A percentile compares a stretch with the other conserved stretches of the same genome.
These are phyloP conservation scores for Persicaria tinctoria DNA, from an alignment of 148 eudicot species.

Conservation along the genomic window DNA sequence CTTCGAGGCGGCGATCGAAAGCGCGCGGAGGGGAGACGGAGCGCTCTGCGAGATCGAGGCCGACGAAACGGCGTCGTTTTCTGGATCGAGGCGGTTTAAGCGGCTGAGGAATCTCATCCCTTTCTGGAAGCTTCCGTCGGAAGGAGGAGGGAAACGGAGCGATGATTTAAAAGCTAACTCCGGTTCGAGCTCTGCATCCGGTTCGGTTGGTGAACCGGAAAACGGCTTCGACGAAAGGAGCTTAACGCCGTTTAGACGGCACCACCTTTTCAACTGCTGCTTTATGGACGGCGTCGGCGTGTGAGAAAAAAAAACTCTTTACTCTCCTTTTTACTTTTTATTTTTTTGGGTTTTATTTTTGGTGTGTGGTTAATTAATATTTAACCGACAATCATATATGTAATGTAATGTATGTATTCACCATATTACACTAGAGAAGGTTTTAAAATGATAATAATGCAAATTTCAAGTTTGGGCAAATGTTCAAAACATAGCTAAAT, in stretches of 20 bases:
- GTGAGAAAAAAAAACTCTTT: not conserved
- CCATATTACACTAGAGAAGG: too few species aligned
- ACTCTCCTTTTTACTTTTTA: not conserved
- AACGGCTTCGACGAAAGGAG: not conserved
- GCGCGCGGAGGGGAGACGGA: conserved; percentile 1
- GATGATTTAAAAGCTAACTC: not conserved
- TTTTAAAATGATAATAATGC: too few species aligned
- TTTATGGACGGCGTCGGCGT: not conserved
- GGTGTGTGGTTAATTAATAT: too few species aligned
- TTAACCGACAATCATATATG: too few species aligned
- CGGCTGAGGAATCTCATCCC: not conserved
- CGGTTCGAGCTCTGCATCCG: not conserved
- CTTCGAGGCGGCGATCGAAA: conserved; percentile 9
- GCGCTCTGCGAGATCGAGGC: not conserved
- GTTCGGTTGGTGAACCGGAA: conserved; percentile 7
- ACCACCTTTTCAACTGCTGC: conserved; percentile 2
- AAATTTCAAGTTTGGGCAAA: too few species aligned
- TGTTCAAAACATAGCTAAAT: too few species aligned
- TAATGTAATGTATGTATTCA: too few species aligned
- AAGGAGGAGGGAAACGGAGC: not conserved
- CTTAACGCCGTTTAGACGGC: not conserved
- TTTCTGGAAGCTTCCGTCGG: not conserved
- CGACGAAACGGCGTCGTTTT: conserved; percentile 8
- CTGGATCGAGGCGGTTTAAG: not conserved
- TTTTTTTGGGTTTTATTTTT: not conserved